Base-by-base conservation (phyloP, 2,329 filamentous ascomycete genomes). In the Phialemonium atrogriseum region DNA sequence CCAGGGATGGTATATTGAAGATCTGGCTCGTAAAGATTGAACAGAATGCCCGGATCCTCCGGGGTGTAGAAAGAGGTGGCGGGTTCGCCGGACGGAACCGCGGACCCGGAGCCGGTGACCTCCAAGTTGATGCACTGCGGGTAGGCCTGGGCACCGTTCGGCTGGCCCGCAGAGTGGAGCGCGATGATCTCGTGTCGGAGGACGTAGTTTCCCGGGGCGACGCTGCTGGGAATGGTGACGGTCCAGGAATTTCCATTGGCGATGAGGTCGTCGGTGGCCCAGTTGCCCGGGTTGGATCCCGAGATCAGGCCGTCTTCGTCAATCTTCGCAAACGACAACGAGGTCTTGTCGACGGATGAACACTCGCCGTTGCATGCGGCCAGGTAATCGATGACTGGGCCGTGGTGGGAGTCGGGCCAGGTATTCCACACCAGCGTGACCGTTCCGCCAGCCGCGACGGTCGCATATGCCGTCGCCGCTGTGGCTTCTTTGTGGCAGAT, bases 91-190 rank as follows among this genome's bases (percentile, higher is more conserved):
- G 4, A 19, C 8, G 28, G 28, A 12, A 10, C 24, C 10, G 22
- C 28, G 13, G 14, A 23, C 7, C 70, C 68, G 26, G 54, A 52
- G 30, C 71, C 68, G 17, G 59, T 65, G 39, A 78, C 58, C 42
- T 70, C 58, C 36, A 79, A 48, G 58, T 78, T 77, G 52, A 76
- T 56, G 49, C 74, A 70, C 42, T 68, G 64, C 18, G 66, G 66
- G 47, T 70, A 70, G 45, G 64, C 64, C 52, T 70, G 66, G 18
- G 65, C 62, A 8, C 64, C 64, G 38, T 61, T 50, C 15, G 41
- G 36, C 12, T 54, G 48, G 8, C 42, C 51, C 7, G 65, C 63
- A 29, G 55, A 56, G 49, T 71, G 67, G 22, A 71, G 58, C 17
- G 60, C 62, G 34, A 70, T 68, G 38, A 66, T 68, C 50, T 71